These are phyloP conservation scores for Vitis rupestris DNA, from an alignment of 164 flowering plant genomes.

Conservation along the genomic window DNA sequence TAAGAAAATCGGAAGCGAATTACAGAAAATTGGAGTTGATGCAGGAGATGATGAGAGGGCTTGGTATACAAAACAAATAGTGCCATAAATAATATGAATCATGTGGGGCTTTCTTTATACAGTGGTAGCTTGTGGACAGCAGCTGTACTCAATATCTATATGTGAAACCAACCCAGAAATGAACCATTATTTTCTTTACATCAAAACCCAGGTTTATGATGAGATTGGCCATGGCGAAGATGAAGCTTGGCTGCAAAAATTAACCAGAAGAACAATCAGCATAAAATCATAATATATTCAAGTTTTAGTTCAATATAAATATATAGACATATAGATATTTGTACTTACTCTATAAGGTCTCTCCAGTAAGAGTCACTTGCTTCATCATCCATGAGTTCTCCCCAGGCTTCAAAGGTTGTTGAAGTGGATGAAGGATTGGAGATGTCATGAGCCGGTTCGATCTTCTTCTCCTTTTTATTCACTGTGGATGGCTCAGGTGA, in stretches of 20 bases:
- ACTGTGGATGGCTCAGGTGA: slow-evolving; percentile 11
- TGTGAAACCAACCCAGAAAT: not conserved
- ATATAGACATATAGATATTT: not conserved
- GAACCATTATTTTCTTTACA: not conserved
- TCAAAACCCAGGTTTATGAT: not conserved
- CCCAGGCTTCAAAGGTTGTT: slow-evolving; percentile 23
- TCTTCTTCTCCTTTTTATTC: slow-evolving; percentile 1
- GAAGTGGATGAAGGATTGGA: slow-evolving; percentile 26
- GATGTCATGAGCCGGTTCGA: not conserved
- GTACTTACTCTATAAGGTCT: slow-evolving; percentile 28
- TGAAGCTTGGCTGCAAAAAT: slow-evolving; percentile 24
- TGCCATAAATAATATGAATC: not conserved
- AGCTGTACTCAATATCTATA: not conserved
- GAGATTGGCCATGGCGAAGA: slow-evolving; percentile 19
- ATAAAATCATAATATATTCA: not conserved
- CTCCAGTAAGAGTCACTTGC: slow-evolving; percentile 25
- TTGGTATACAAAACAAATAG: not conserved
- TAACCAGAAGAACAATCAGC: not conserved
- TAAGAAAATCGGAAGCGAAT: too few species aligned
- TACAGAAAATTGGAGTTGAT: too few species aligned
- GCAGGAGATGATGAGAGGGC: too few species aligned
- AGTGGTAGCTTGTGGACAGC: not conserved
- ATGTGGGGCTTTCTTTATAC: not conserved
- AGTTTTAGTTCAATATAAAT: too few species aligned
- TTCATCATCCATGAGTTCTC: slow-evolving; percentile 24